Conservation (phyloP, 108 stramenopile genomes). For the Aurantiochytrium sp. region DNA sequence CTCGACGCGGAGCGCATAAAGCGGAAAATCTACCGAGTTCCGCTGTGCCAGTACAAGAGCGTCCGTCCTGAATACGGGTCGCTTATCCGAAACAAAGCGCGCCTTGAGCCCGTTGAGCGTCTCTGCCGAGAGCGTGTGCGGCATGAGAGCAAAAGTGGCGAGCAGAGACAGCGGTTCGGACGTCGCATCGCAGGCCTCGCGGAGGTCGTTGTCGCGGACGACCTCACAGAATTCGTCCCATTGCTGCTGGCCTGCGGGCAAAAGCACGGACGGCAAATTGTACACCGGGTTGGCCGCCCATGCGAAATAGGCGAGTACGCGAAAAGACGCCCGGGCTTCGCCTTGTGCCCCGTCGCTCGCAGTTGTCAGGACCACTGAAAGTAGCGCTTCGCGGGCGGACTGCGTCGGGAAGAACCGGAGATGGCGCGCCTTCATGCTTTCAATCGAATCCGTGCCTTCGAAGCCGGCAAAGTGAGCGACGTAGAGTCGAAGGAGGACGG, state of each 20-base stretch:
- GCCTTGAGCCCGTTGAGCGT: not conserved
- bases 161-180: constrained; percentile 20
- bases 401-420: constrained; percentile 8
- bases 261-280: not conserved
- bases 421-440: not conserved
- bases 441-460: no score
- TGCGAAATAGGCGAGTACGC: constrained; percentile 3
- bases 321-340: not conserved
- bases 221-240: not conserved
- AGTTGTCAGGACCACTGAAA: not conserved
- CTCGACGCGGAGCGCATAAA: constrained; percentile 26
- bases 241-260: not conserved
- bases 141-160: constrained; percentile 24
- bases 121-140: not conserved
- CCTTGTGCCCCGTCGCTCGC: not conserved
- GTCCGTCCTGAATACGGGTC: not conserved
- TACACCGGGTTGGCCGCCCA: constrained; percentile 24
- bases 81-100: not conserved
- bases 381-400: not conserved
- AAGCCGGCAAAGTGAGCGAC: not conserved
- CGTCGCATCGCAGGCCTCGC: not conserved
- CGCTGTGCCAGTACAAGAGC: not conserved
- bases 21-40: not conserved
- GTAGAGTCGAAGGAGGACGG: not conserved
- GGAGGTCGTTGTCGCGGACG: not conserved